Evolutionary conservation across 1,284 basidiomycete species (phyloP).

Genomic region (Coniferiporia weirii): DNA sequence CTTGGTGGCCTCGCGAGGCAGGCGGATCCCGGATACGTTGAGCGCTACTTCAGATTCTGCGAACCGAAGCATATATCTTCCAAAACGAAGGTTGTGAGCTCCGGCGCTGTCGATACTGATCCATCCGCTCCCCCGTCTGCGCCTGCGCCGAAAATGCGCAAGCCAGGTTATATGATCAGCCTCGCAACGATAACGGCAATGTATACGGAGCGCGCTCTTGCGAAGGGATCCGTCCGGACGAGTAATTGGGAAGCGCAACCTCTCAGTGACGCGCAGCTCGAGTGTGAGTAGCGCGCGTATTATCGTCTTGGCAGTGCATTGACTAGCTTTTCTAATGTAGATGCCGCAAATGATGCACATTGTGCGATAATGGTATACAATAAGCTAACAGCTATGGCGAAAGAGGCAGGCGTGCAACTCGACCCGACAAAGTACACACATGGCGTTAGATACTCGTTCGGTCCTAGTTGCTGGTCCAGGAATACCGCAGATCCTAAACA

Average conservation of each 20-base stretch:
- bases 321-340: slow-evolving; percentile 26
- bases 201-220: slow-evolving; percentile 43
- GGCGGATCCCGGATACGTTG: slow-evolving; percentile 36
- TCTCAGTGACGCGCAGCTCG: slow-evolving; percentile 39
- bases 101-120: background rate
- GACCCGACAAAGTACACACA: slow-evolving; percentile 27
- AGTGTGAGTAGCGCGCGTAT: slow-evolving; percentile 35
- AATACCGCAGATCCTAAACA: too few relatives aligned
- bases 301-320: background rate
- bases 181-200: slow-evolving; percentile 48
- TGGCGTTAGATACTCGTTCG: background rate
- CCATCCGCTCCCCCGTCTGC: background rate
- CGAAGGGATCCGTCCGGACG: slow-evolving; percentile 48
- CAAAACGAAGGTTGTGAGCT: background rate
- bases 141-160: background rate
- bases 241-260: slow-evolving; percentile 50
- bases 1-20: slow-evolving; percentile 46
- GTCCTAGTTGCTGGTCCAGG: too few relatives aligned
- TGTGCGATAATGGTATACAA: slow-evolving; percentile 46
- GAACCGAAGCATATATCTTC: background rate
- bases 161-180: slow-evolving; percentile 41
- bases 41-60: slow-evolving; percentile 24
- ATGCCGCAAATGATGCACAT: slow-evolving; percentile 60
- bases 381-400: slow-evolving; percentile 35
- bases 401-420: slow-evolving; percentile 26